phyloP scores from a whole-genome alignment of 805 yeast species.

The Suhomyces pyralidae region DNA sequence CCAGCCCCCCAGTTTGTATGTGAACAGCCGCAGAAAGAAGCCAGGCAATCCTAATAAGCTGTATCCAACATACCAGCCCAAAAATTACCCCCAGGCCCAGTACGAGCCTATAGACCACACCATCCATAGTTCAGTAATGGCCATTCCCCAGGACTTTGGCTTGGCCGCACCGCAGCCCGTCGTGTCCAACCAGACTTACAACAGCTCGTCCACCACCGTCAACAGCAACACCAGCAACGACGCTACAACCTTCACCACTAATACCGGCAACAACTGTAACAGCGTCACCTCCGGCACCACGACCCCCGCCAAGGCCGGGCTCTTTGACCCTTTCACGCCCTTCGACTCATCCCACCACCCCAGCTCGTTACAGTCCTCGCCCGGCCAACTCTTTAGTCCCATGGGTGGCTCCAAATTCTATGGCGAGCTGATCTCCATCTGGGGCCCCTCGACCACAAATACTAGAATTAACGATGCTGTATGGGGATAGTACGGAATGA shows the following conservation, averaged over 20 bases:
- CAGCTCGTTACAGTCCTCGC: neutral
- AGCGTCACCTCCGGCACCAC: neutral
- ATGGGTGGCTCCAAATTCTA: constrained; percentile 5
- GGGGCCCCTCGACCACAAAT: constrained; percentile 16
- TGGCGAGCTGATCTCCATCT: constrained; percentile 14
- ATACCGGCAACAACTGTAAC: constrained; percentile 1
- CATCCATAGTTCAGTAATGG: neutral
- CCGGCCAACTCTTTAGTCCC: neutral
- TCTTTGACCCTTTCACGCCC: constrained; percentile 30
- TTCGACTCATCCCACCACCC: constrained; percentile 9
- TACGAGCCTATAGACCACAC: neutral
- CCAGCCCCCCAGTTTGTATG: constrained; percentile 24
- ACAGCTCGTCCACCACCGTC: constrained; percentile 6
- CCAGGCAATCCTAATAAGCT: neutral
- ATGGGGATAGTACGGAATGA: constrained; percentile 21
- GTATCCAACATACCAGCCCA: neutral
- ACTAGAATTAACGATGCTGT: constrained; percentile 22
- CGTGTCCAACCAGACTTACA: constrained; percentile 1
- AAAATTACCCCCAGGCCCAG: neutral
- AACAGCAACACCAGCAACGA: constrained; percentile 2
- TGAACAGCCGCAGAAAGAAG: constrained; percentile 1
- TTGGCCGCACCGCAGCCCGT: neutral
- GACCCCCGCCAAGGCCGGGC: neutral
- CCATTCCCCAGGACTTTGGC: neutral
- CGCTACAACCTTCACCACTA: neutral